Evolutionary conservation across 2,329 filamentous ascomycete genomes (phyloP).

Genomic region (Hypoxylon sp.): DNA sequence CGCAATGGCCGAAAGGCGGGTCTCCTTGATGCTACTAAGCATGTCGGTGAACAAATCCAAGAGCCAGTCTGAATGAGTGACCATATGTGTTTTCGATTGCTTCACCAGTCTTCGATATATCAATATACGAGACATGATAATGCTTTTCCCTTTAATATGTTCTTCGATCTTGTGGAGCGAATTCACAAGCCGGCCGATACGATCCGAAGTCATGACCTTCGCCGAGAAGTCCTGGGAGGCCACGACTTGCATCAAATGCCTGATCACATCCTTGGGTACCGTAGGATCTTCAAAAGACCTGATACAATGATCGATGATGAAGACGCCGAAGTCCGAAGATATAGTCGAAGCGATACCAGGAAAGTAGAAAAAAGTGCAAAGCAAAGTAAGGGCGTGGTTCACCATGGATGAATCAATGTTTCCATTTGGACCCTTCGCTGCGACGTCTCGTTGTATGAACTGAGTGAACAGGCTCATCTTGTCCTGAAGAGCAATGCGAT

Average conservation of each 20-base stretch:
- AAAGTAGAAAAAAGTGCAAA: conserved; percentile 83
- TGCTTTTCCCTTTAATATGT: conserved; percentile 83
- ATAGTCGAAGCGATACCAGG: conserved; percentile 78
- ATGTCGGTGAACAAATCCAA: conserved; percentile 85
- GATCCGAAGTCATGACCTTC: conserved; percentile 79
- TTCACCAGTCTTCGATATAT: conserved; percentile 84
- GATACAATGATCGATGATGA: conserved; percentile 86
- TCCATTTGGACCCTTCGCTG: conserved; percentile 69
- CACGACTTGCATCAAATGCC: conserved; percentile 84
- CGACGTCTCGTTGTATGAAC: conserved; percentile 87
- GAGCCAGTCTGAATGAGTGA: conserved; percentile 82
- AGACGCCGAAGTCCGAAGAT: conserved; percentile 82
- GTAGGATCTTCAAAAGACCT: conserved; percentile 77
- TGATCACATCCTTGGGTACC: conserved; percentile 82
- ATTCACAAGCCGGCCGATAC: conserved; percentile 78
- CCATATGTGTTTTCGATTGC: conserved; percentile 79
- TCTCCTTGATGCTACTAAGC: conserved; percentile 83
- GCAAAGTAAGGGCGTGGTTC: conserved; percentile 82
- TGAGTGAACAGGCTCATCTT: conserved; percentile 84
- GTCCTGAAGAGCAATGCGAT: conserved; percentile 77
- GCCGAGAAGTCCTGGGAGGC: conserved; percentile 83
- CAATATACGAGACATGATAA: conserved; percentile 80
- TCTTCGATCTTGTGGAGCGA: conserved; percentile 80
- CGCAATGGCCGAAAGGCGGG: conserved; percentile 79
- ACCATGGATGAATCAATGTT: conserved; percentile 77